A percentile compares a stretch with the other conserved stretches of the same genome.
phyloP scores from a whole-genome alignment of 225 moss, liverwort and hornwort species.

The Pseudisothecium myosuroides region DNA sequence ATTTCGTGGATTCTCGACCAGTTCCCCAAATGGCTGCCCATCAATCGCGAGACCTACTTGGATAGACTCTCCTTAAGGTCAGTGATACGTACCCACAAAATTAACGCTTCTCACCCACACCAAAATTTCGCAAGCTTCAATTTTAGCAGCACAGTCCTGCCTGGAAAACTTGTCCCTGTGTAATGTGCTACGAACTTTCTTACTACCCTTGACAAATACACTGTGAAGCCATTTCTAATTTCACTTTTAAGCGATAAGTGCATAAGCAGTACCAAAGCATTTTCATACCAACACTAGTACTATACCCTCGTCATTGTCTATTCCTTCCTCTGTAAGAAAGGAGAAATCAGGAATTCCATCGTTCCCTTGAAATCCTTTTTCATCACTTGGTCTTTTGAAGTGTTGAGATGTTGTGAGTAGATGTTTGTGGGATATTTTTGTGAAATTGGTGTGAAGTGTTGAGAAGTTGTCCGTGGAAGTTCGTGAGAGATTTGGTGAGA shows the following conservation, averaged over 20 bases:
- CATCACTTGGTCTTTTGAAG: neutral
- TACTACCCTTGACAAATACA: neutral
- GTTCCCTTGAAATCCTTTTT: neutral
- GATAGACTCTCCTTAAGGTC: constrained; percentile 76
- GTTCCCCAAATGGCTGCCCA: constrained; percentile 92
- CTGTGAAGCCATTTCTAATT: too few species aligned
- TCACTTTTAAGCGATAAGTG: too few species aligned
- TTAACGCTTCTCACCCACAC: neutral
- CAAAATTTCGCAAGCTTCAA: neutral
- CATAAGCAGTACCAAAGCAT: neutral
- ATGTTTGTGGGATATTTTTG: too few species aligned
- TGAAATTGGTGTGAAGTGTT: neutral
- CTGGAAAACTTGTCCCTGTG: neutral
- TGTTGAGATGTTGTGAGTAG: too few species aligned
- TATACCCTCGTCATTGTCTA: neutral
- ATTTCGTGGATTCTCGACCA: constrained; percentile 95
- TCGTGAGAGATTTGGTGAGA: neutral
- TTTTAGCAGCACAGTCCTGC: neutral
- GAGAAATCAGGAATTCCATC: too few species aligned
- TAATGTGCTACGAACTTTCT: too few species aligned
- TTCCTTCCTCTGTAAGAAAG: too few species aligned
- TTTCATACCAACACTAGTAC: neutral
- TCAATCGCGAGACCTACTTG: constrained; percentile 85
- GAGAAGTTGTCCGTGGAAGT: neutral
- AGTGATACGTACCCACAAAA: neutral